A percentile compares a stretch with the other conserved stretches of the same genome.
Evolutionary conservation across 495 filamentous ascomycete genomes (phyloP).

Genomic region (Penicillium odoratum): DNA sequence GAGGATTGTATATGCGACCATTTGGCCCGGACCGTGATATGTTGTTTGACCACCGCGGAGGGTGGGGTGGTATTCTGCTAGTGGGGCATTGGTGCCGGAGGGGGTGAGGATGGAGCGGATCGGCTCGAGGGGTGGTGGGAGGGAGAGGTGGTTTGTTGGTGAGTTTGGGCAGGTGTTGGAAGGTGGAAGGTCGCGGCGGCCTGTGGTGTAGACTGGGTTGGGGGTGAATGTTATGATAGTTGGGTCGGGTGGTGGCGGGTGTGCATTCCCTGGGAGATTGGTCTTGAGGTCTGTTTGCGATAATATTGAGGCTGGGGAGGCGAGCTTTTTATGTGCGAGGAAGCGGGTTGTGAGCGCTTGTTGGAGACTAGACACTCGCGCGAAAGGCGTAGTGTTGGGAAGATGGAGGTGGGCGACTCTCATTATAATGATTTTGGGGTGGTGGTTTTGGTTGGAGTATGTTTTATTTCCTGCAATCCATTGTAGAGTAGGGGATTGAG

Average conservation of each 20-base stretch:
- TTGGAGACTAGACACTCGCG: slow-evolving; percentile 49
- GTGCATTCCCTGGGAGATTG: slow-evolving; percentile 14
- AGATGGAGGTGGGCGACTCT: slow-evolving; percentile 71
- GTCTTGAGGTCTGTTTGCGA: slow-evolving; percentile 18
- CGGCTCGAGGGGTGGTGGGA: slow-evolving; percentile 40
- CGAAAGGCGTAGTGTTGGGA: slow-evolving; percentile 54
- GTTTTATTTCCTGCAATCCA: neutral
- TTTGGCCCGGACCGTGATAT: slow-evolving; percentile 92
- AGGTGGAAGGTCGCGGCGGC: slow-evolving; percentile 72
- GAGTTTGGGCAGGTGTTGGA: slow-evolving; percentile 44
- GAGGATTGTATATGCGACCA: slow-evolving; percentile 85
- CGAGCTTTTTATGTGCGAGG: slow-evolving; percentile 45
- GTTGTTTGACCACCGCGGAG: slow-evolving; percentile 88
- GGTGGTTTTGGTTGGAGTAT: neutral
- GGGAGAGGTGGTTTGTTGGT: slow-evolving; percentile 32
- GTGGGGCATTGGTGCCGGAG: slow-evolving; percentile 36
- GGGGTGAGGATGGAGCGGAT: slow-evolving; percentile 34
- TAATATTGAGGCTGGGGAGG: slow-evolving; percentile 27
- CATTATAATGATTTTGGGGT: slow-evolving; percentile 21
- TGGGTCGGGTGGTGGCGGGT: slow-evolving; percentile 57
- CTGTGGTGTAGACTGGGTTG: slow-evolving; percentile 83
- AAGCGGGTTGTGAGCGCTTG: slow-evolving; percentile 47
- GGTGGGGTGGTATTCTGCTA: slow-evolving; percentile 65
- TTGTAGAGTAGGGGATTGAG: slow-evolving; percentile 1
- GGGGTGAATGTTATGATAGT: slow-evolving; percentile 83